Conservation (phyloP, 345 rosid genomes). For the Linum usitatissimum region DNA sequence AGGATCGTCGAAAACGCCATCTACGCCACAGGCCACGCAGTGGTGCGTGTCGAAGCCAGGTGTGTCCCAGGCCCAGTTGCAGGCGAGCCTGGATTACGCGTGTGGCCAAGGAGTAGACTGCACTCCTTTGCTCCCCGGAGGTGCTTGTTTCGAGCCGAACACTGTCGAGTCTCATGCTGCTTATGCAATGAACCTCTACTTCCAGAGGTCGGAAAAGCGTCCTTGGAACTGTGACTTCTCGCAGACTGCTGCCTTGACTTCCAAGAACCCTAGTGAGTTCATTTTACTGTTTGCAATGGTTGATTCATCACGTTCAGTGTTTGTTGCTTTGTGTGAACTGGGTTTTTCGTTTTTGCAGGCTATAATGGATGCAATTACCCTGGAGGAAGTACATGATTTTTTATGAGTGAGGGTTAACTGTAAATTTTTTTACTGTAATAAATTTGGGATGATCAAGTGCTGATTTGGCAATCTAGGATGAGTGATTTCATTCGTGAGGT, state of each 20-base stretch:
- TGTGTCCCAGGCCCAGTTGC: slow-evolving; percentile 43
- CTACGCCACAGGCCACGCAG: slow-evolving; percentile 14
- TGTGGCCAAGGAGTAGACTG: slow-evolving; percentile 60
- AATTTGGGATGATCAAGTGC: too few relatives aligned
- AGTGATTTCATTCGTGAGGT: too few relatives aligned
- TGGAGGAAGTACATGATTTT: slow-evolving; percentile 38
- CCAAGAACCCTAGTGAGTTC: slow-evolving; percentile 6
- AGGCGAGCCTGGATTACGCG: slow-evolving; percentile 62
- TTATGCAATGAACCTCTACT: slow-evolving; percentile 72
- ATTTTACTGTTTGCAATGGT: not conserved
- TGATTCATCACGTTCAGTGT: not conserved
- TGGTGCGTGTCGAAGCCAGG: slow-evolving; percentile 70
- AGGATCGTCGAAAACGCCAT: not conserved
- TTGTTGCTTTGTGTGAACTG: not conserved
- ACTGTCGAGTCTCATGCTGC: slow-evolving; percentile 54
- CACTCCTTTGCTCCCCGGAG: slow-evolving; percentile 55
- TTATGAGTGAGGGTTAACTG: too few relatives aligned
- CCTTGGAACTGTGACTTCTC: slow-evolving; percentile 67
- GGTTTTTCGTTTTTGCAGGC: slow-evolving; percentile 24
- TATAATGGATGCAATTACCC: slow-evolving; percentile 50
- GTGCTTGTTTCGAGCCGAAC: slow-evolving; percentile 67
- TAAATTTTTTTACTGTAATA: too few relatives aligned
- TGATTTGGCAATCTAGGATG: too few relatives aligned
- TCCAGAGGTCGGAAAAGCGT: slow-evolving; percentile 39
- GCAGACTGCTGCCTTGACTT: slow-evolving; percentile 34